Base-by-base conservation (phyloP, 2,329 filamentous ascomycete genomes). In the Calonectria leucothoes region DNA sequence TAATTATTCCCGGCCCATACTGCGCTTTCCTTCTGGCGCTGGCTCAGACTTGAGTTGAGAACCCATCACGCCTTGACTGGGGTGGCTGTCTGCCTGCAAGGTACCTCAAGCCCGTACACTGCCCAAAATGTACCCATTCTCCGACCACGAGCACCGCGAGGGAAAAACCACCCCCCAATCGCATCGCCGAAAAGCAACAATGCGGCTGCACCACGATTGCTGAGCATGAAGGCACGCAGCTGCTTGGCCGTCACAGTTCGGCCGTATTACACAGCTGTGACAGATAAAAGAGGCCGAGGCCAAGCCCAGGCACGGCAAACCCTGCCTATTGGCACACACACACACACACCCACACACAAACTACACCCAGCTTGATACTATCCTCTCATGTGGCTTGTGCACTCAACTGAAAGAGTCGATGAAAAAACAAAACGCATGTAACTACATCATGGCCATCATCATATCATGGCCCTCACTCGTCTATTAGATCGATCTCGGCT, bases 31-130 rank as follows among this genome's bases (percentile, higher is more conserved):
- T 59, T 71, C 45, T 72, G 65, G 65, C 64, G 64, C 52, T 70
- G 66, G 71, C 71, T 73, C 71, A 73, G 71, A 73, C 49, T 73
- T 73, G 71, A 73, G 71, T 73, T 73, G 71, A 66, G 27, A 64
- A 59, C 70, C 61, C 51, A 27, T 61, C 49, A 63, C 37, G 29
- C 65, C 65, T 51, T 29, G 45, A 66, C 66, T 57, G 70, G 48
- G 55, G 55, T 20, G 25, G 8, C 39, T 39, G 49, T 20, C 25
- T 48, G 51, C 12, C 27, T 42, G 51, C 55, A 59, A 59, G 55
- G 55, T 35, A 59, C 55, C 55, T 59, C 33, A 3, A 59, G 55
- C 23, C n/a, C 31, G 49, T 61, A 23, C 49, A 52, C 33, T 29
- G 25, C 69, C 51, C n/a, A 48, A 66, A 55, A 49, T 33, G 68